Base-by-base conservation (phyloP, 257 asterid species). In the Lavandula angustifolia region DNA sequence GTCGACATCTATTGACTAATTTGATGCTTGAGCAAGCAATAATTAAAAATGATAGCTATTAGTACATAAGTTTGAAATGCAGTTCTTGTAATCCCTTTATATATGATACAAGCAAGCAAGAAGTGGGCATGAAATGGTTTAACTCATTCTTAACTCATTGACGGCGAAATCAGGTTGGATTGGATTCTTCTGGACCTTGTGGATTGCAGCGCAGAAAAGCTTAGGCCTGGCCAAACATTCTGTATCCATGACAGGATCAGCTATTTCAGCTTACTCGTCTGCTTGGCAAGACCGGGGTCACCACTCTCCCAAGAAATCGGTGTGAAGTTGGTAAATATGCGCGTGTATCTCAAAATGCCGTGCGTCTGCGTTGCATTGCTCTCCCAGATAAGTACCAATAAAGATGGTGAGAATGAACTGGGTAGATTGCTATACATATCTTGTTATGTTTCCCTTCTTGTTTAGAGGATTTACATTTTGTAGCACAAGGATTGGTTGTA, bases 121-220 rank as follows among this genome's bases (percentile, higher is more conserved):
- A n/a, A n/a, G 18, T 40, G 37, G 29, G 43, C 17, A 22, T 22
- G 27, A 22, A 22, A 22, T 22, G 27, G 27, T 22, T 22, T 22
- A 22, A 22, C 27, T 22, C 27, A 22, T 22, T 22, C 27, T 22
- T 22, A 22, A 22, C 27, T 22, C 27, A 22, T 51, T 50, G 35
- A 14, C 57, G 68, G 29, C 29, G 11, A 65, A 51, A 63, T 54
- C 89, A 91, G 98, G 95, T 54, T 91, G 96, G 96, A 75, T 91
- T 4, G 98, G 95, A 14, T 91, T 91, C 85, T 85, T 88, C 54
- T 86, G 76, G 75, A 66, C 63, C 1, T n/a, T 88, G 72, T 91
- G 91, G 90, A 48, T 88, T 57, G 92, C 64, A 49, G 77, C 85
- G 7, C 77, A 46, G 71, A 89, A 85, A 74, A 75, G 86, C 60